Base-by-base conservation (phyloP, 192 early-diverging fungal species). In the Cetraspora pellucida region DNA sequence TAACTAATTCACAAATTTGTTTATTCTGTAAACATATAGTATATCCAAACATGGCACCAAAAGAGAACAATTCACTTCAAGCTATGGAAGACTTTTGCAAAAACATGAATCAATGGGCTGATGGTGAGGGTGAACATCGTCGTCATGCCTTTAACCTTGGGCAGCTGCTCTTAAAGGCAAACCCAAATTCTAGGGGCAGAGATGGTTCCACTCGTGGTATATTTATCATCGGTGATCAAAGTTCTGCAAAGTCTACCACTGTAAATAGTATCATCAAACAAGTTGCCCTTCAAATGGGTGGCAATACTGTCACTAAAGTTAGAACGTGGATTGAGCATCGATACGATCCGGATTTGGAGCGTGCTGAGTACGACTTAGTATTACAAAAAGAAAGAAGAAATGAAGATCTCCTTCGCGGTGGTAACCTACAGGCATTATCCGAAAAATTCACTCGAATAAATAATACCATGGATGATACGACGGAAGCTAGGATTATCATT, bases 251-350 rank as follows among this genome's bases (percentile, higher is more conserved):
- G 13, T 52, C 50, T 52, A 52, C 50, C 10, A 52, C 50, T 11
- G 50, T 52, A 3, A 52, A 52, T 19, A 52, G 50, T 52, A 52
- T 52, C 10, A 52, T 52, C 2, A 52, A 52, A 52, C 50, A 52
- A 52, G 50, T 52, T 52, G 50, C 50, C 1, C 50, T 52, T 52
- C 50, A 52, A 52, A 52, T 52, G 50, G 50, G 50, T 11, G 13
- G 13, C 10, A 52, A 52, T 52, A 52, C 50, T 0, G 50, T 52
- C 50, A 52, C 50, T 52, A 52, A 52, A 52, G 19, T 52, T 19
- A 52, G 50, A 52, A 52, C 50, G 50, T 52, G 50, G 50, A 52
- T 52, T 52, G 50, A 52, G 50, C 50, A 52, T 52, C 50, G 50
- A 10, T 52, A 52, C 10, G 50, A 52, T 52, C 50, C 50, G 1